These are phyloP conservation scores for Papiliotrema fonsecae DNA, from an alignment of 1,284 basidiomycete genomes.

Conservation along the genomic window DNA sequence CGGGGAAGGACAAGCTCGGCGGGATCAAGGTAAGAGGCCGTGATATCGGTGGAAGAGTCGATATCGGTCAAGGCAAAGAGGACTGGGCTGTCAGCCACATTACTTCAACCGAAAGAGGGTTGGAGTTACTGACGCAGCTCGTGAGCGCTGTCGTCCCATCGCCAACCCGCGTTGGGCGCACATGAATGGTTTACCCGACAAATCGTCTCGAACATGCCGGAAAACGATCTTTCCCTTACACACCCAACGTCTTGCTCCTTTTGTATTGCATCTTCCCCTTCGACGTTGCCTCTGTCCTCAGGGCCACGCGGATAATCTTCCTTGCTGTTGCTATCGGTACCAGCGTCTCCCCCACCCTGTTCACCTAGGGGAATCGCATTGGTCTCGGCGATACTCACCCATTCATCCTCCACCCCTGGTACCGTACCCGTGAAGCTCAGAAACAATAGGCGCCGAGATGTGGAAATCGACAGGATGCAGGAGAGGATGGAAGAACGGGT, in stretches of 20 bases:
- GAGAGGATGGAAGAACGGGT: too few relatives aligned
- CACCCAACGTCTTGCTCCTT: too few relatives aligned
- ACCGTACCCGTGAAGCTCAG: not conserved
- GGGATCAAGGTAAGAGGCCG: conserved; percentile 13
- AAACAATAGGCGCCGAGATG: too few relatives aligned
- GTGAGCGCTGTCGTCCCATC: conserved; percentile 11
- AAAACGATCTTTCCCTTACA: too few relatives aligned
- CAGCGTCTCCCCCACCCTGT: too few relatives aligned
- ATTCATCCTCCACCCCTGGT: not conserved
- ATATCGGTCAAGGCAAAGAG: conserved; percentile 14
- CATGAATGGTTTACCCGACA: conserved; percentile 25
- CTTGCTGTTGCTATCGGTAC: too few relatives aligned
- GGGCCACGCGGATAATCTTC: too few relatives aligned
- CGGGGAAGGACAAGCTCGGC: not conserved
- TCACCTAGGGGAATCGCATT: conserved; percentile 11
- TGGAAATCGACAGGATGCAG: too few relatives aligned
- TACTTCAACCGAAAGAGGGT: not conserved
- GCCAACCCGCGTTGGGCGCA: conserved; percentile 23
- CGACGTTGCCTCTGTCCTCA: too few relatives aligned
- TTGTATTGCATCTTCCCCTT: too few relatives aligned
- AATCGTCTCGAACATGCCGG: conserved; percentile 19
- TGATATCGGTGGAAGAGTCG: conserved; percentile 12
- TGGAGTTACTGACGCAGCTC: conserved; percentile 8
- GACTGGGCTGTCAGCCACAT: conserved; percentile 6
- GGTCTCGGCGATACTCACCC: conserved; percentile 10